Conservation (phyloP, 805 yeast species). For the Saccharomycopsis sp. region DNA sequence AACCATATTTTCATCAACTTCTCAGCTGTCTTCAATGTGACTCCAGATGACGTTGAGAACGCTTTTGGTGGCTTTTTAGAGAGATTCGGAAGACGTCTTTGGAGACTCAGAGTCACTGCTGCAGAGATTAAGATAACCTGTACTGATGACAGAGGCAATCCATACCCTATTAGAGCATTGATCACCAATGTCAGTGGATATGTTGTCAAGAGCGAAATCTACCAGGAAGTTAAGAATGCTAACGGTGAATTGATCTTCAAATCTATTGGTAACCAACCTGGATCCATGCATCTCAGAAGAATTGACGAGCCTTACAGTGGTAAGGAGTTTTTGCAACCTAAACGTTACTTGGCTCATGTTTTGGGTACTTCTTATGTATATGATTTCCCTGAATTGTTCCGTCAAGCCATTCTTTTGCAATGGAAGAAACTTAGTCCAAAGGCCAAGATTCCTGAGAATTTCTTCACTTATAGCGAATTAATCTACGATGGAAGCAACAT, state of each 20-base stretch:
- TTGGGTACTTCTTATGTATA: constrained; percentile 98
- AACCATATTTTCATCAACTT: constrained; percentile 97
- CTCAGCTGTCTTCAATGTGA: constrained; percentile 89
- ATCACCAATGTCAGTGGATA: constrained; percentile 96
- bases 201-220: constrained; percentile 91
- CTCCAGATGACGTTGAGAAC: constrained; percentile 93
- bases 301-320: constrained; percentile 96
- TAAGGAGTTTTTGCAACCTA: constrained; percentile 96
- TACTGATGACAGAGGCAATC: constrained; percentile 78
- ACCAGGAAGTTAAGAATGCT: constrained; percentile 87
- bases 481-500: constrained; percentile 75
- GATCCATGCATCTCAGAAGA: constrained; percentile 95
- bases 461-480: constrained; percentile 74
- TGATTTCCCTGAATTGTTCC: constrained; percentile 98
- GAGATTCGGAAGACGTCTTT: constrained; percentile 92
- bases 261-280: constrained; percentile 81
- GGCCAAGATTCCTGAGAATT: constrained; percentile 63
- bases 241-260: constrained; percentile 97
- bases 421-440: constrained; percentile 67
- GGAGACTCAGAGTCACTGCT: constrained; percentile 94
- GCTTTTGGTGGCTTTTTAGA: constrained; percentile 98
- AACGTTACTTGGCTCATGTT: constrained; percentile 95
- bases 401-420: constrained; percentile 78
- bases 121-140: constrained; percentile 97
- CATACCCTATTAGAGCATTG: constrained; percentile 94